Conservation (phyloP, 2,329 filamentous ascomycete species). For the Trichoderma aggressivum region DNA sequence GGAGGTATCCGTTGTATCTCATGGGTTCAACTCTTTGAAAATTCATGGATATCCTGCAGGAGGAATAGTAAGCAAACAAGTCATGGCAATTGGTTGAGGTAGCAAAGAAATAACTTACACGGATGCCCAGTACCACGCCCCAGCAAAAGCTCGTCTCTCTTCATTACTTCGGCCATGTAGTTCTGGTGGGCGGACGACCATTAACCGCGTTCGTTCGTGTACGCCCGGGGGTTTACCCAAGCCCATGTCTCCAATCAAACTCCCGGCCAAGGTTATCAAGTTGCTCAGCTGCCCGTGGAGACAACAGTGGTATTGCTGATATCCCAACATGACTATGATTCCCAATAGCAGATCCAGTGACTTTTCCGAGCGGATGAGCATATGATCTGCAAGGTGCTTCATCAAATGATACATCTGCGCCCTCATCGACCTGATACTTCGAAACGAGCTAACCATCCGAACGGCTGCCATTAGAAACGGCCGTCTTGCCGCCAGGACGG, state of each 20-base stretch:
- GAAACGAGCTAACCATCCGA: conserved; percentile 48
- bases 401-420: conserved; percentile 49
- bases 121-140: conserved; percentile 53
- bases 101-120: conserved; percentile 37
- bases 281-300: conserved; percentile 52
- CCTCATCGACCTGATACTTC: conserved; percentile 45
- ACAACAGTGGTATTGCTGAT: conserved; percentile 54
- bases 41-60: conserved; percentile 37
- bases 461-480: conserved; percentile 51
- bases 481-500: conserved; percentile 36
- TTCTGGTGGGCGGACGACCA: conserved; percentile 40
- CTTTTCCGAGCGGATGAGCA: conserved; percentile 48
- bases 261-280: conserved; percentile 46
- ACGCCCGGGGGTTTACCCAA: conserved; percentile 41
- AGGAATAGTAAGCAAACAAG: not conserved
- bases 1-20: conserved; percentile 51
- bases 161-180: conserved; percentile 45
- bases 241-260: conserved; percentile 46
- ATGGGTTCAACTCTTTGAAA: conserved; percentile 46
- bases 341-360: conserved; percentile 50
- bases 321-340: conserved; percentile 47
- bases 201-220: conserved; percentile 41
- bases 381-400: conserved; percentile 44
- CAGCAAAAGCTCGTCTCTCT: conserved; percentile 50
- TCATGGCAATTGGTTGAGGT: not conserved